Base-by-base conservation (phyloP, 805 yeast genomes). In the Pichia rugopelliculosa region DNA sequence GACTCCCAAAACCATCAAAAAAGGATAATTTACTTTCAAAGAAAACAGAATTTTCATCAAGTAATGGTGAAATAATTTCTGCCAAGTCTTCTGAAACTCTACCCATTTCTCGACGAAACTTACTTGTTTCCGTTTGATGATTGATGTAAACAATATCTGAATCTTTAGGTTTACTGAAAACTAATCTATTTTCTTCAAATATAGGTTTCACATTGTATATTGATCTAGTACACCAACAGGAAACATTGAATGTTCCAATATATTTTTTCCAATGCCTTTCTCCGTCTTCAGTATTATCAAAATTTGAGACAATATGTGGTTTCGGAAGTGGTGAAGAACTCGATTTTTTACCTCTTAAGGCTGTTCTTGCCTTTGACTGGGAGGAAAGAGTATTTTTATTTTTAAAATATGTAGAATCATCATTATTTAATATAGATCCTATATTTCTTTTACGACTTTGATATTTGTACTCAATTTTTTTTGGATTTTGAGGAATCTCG, bases 211-310 rank as follows among this genome's bases (percentile, higher is more conserved):
- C 20, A 24, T 67, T 70, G 23, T 72, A 53, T 0, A 80, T 75
- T 0, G 87, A 84, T 50, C 90, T 66, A 0, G 89, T 83, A 12
- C 89, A 84, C 84, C 85, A 80, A 3, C 84, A 86, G 44, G 74
- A 74, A 2, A 79, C 75, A 49, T 75, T 75, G 11, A 82, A 49
- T 0, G 83, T 68, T 0, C 91, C 91, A 26, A 84, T 70, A 54
- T 72, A 82, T 40, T 53, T 52, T 26, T 44, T 39, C 66, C 66
- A 59, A 21, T 26, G 36, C 8, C 18, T 17, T 18, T 39, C 44
- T n/a, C 34, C 17, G 25, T 25, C 17, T n/a, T 30, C 8, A 15
- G 6, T 37, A 9, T 22, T 11, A 17, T 39, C 33, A 25, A 4
- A 7, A n/a, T 17, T 11, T 17, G 41, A 17, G 2, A 18, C 10